phyloP scores from a whole-genome alignment of 495 filamentous ascomycete species.

The Hypoxylon fragiforme region DNA sequence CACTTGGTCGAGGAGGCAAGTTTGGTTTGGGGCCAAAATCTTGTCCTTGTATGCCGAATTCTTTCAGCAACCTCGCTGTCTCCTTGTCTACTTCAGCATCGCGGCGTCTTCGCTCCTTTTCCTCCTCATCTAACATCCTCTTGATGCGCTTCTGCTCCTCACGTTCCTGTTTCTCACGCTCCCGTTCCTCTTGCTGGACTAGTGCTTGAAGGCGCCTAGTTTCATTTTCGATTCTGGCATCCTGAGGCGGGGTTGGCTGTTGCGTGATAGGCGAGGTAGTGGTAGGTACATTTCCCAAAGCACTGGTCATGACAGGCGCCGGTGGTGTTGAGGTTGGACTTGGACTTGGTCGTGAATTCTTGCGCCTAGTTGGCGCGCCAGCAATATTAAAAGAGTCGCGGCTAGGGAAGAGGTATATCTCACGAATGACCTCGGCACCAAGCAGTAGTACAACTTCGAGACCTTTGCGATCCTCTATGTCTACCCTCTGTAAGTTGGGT shows the following conservation, averaged over 20 bases:
- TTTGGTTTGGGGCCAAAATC: slow-evolving; percentile 33
- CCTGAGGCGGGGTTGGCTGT: slow-evolving; percentile 36
- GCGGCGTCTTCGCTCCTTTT: slow-evolving; percentile 63
- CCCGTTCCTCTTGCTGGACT: slow-evolving; percentile 57
- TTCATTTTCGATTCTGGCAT: slow-evolving; percentile 63
- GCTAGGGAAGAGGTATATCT: slow-evolving; percentile 74
- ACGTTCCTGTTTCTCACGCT: slow-evolving; percentile 56
- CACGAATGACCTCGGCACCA: slow-evolving; percentile 79
- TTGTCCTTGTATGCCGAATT: slow-evolving; percentile 66
- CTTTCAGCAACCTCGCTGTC: slow-evolving; percentile 74
- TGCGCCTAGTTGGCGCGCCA: slow-evolving; percentile 45
- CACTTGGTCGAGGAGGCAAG: slow-evolving; percentile 33
- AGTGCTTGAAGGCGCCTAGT: slow-evolving; percentile 63
- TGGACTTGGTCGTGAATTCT: slow-evolving; percentile 47
- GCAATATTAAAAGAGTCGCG: slow-evolving; percentile 78
- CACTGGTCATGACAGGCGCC: slow-evolving; percentile 31
- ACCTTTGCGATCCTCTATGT: slow-evolving; percentile 93
- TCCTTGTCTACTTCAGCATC: slow-evolving; percentile 80
- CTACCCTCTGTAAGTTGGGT: slow-evolving; percentile 85
- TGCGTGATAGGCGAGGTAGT: slow-evolving; percentile 23
- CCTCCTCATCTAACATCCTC: slow-evolving; percentile 78
- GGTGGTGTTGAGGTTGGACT: slow-evolving; percentile 28
- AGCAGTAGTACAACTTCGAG: slow-evolving; percentile 88
- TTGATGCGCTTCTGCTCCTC: slow-evolving; percentile 71
- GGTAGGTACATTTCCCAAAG: slow-evolving; percentile 19